Conservation (phyloP, 2,329 filamentous ascomycete genomes). For the Sphaceloma murrayae region DNA sequence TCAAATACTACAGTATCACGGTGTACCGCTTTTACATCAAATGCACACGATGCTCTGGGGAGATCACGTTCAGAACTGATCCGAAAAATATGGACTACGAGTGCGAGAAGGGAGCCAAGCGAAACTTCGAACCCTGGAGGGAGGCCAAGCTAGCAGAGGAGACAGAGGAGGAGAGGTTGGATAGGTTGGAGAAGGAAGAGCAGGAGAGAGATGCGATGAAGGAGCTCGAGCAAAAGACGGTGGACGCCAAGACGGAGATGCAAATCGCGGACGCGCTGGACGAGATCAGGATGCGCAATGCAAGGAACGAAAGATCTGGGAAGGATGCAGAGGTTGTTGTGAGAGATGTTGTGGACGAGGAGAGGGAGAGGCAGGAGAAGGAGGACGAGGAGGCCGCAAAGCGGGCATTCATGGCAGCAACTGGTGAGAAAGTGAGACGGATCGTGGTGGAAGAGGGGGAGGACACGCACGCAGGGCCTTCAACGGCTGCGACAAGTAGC, state of each 20-base stretch:
- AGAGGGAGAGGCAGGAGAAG: slow-evolving; percentile 57
- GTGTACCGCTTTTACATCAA: slow-evolving; percentile 77
- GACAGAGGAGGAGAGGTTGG: slow-evolving; percentile 77
- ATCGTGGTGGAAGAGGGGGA: slow-evolving; percentile 43
- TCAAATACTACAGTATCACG: slow-evolving; percentile 79
- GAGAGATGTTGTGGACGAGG: slow-evolving; percentile 48
- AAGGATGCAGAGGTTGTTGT: slow-evolving; percentile 50
- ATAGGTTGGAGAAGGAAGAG: slow-evolving; percentile 70
- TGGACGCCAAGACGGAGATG: slow-evolving; percentile 92
- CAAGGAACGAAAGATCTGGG: slow-evolving; percentile 67
- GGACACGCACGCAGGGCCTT: slow-evolving; percentile 22
- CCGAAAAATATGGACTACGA: slow-evolving; percentile 91
- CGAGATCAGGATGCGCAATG: slow-evolving; percentile 87
- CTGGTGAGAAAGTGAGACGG: slow-evolving; percentile 45
- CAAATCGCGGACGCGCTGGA: slow-evolving; percentile 90
- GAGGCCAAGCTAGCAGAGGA: slow-evolving; percentile 58
- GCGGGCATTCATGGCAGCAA: slow-evolving; percentile 61
- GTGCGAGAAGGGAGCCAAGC: slow-evolving; percentile 70
- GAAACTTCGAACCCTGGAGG: slow-evolving; percentile 91
- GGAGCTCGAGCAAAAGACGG: slow-evolving; percentile 85
- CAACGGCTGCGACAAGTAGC: slow-evolving; percentile 10
- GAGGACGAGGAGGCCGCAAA: slow-evolving; percentile 78
- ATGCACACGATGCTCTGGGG: slow-evolving; percentile 73
- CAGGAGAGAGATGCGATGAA: slow-evolving; percentile 87
- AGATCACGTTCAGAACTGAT: slow-evolving; percentile 91